phyloP scores from a whole-genome alignment of 140 eudicot genomes.

The Cichorium intybus region DNA sequence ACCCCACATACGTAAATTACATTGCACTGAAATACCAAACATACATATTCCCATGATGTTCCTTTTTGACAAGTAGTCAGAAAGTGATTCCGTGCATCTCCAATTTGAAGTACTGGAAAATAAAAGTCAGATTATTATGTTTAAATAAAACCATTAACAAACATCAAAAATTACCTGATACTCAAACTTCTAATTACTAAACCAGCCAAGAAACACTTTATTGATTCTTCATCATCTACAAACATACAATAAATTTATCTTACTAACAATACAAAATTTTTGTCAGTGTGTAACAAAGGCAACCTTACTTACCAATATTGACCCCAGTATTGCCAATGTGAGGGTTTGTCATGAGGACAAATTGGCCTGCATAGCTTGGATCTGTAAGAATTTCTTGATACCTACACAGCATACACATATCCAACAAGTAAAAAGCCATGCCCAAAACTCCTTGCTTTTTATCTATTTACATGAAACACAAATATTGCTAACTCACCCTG shows the following conservation, averaged over 20 bases:
- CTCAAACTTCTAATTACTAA: constrained; percentile 89
- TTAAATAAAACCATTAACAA: not conserved
- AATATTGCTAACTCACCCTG: constrained; percentile 53
- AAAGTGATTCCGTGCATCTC: constrained; percentile 81
- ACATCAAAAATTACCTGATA: constrained; percentile 52
- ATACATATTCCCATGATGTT: constrained; percentile 98
- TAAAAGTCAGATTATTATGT: constrained; percentile 9
- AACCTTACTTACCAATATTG: constrained; percentile 65
- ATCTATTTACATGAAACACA: not conserved
- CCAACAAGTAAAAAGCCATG: not conserved
- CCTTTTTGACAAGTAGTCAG: constrained; percentile 78
- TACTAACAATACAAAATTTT: no score
- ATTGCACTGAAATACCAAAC: constrained; percentile 26
- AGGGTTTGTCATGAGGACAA: constrained; percentile 94
- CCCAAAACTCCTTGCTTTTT: not conserved
- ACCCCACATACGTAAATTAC: not conserved
- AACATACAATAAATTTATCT: not conserved
- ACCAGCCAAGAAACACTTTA: constrained; percentile 82
- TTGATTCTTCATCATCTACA: constrained; percentile 96
- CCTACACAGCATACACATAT: constrained; percentile 22
- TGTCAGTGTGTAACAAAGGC: no score
- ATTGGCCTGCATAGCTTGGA: constrained; percentile 99
- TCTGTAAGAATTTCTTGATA: constrained; percentile 98
- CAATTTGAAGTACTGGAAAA: constrained; percentile 77
- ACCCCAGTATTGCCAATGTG: constrained; percentile 97